These are phyloP conservation scores for Psidium friedrichsthalianum DNA, from an alignment of 345 rosid species.

Conservation along the genomic window DNA sequence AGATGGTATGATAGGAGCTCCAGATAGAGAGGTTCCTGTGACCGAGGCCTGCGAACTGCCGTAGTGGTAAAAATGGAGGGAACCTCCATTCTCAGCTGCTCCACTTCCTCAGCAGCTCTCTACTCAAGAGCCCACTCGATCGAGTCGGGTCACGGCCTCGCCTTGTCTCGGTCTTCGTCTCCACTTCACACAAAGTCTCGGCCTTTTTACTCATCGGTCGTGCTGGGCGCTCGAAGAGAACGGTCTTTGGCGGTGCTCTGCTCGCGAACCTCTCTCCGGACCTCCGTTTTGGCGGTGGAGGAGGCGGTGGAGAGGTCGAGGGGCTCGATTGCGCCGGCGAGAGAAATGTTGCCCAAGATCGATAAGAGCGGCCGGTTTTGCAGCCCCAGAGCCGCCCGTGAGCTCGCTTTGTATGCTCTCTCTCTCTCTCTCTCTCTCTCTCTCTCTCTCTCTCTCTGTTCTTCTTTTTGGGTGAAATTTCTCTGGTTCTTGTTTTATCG, in stretches of 20 bases:
- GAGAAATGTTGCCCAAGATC: constrained; percentile 56
- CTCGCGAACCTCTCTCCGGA: constrained; percentile 13
- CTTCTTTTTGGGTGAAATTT: neutral
- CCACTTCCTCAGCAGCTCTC: neutral
- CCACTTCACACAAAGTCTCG: neutral
- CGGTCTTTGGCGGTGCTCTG: neutral
- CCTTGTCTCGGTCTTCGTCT: neutral
- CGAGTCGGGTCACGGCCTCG: neutral
- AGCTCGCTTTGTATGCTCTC: constrained; percentile 69
- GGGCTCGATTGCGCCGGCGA: constrained; percentile 10
- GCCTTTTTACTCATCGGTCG: neutral
- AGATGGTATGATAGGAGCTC: neutral
- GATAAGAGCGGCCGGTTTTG: constrained; percentile 91
- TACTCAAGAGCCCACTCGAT: neutral
- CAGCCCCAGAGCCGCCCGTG: constrained; percentile 98
- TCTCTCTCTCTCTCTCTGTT: neutral
- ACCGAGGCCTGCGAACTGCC: constrained; percentile 12
- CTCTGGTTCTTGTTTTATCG: neutral
- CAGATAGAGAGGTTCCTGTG: constrained; percentile 1
- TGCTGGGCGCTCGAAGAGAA: neutral
- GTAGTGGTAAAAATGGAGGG: constrained; percentile 30
- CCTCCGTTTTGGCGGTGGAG: constrained; percentile 33
- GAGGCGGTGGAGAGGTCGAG: constrained; percentile 15
- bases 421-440: neutral
- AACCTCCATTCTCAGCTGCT: constrained; percentile 20